Percentiles rank a stretch among this genome's conserved stretches.
phyloP scores from a whole-genome alignment of 2,329 filamentous ascomycete species.

The Pseudopithomyces chartarum region DNA sequence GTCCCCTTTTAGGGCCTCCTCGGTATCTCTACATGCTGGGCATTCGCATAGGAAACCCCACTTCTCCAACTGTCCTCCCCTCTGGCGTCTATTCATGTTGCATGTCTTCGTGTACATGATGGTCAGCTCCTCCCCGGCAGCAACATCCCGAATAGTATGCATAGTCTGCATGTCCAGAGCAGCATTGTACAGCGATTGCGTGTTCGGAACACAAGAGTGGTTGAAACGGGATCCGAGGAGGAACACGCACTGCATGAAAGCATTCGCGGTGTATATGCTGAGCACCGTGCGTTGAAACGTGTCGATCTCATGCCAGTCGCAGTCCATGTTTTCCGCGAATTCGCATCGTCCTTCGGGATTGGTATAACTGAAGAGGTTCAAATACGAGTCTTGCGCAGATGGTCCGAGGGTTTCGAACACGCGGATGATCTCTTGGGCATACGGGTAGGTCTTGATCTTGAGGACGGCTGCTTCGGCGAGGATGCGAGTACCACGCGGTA shows the following conservation, averaged over 20 bases:
- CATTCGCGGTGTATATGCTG: constrained; percentile 10
- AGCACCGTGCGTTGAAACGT: constrained; percentile 7
- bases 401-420: constrained; percentile 8
- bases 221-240: constrained; percentile 33
- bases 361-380: constrained; percentile 5
- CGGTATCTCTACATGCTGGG: constrained; percentile 4
- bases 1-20: too few relatives aligned
- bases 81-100: neutral
- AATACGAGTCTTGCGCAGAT: constrained; percentile 4
- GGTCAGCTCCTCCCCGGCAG: constrained; percentile 30
- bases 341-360: neutral
- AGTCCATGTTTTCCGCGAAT: constrained; percentile 1
- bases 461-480: constrained; percentile 36
- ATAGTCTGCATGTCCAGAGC: constrained; percentile 24
- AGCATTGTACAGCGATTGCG: constrained; percentile 31
- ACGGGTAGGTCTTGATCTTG: constrained; percentile 13
- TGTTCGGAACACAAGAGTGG: constrained; percentile 37
- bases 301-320: constrained; percentile 5
- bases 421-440: constrained; percentile 4
- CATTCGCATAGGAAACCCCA: constrained; percentile 17
- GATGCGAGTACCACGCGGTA: constrained; percentile 37
- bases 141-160: constrained; percentile 36
- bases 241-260: constrained; percentile 11
- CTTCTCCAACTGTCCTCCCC: constrained; percentile 10
- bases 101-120: constrained; percentile 24